Base-by-base conservation (phyloP, 2,329 filamentous ascomycete genomes). In the Zymoseptoria passerinii region DNA sequence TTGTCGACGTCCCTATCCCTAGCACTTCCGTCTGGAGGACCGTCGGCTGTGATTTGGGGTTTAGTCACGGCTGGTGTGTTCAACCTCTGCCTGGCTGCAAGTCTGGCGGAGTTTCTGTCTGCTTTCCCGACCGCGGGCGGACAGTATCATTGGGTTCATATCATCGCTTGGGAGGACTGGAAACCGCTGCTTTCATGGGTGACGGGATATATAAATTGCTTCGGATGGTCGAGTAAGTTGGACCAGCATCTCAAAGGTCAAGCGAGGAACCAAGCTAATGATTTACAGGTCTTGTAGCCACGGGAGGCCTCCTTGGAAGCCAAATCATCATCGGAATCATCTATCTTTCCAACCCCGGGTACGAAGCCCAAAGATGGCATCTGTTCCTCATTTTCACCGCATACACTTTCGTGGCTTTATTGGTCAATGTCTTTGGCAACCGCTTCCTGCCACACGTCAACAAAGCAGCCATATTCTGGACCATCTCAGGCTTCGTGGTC, bases 21-120 rank as follows among this genome's bases (percentile, higher is more conserved):
- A 4, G 82, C 83, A 19, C 76, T 92, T 29, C 86, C 88, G 0
- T 87, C 83, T 13, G 89, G 89, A 49, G 89, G 89, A 0, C 81
- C 85, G 19, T 83, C 81, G 7, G 81, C 85, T 58, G 85, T 91
- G 48, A 80, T 92, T 58, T 92, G 88, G 88, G 88, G 88, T 2
- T 67, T 80, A 4, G 66, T 82, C 10, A 78, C 77, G 1, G 76
- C 77, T 6, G 77, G 85, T 53, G 65, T 89, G 52, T 89, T 86
- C 75, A 90, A 89, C 66, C 68, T 89, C 8, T 87, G 83, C 65
- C 78, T 89, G 44, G 84, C 87, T 5, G 80, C 83, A 8, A 87
- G 84, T 3, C 77, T 90, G 28, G 86, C 86, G 52, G 87, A 90
- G 70, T 90, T 69, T 76, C 81, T 28, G 72, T 76, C 60, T 85